Conservation (phyloP, 2,329 filamentous ascomycete genomes). For the Didymella glomerata region DNA sequence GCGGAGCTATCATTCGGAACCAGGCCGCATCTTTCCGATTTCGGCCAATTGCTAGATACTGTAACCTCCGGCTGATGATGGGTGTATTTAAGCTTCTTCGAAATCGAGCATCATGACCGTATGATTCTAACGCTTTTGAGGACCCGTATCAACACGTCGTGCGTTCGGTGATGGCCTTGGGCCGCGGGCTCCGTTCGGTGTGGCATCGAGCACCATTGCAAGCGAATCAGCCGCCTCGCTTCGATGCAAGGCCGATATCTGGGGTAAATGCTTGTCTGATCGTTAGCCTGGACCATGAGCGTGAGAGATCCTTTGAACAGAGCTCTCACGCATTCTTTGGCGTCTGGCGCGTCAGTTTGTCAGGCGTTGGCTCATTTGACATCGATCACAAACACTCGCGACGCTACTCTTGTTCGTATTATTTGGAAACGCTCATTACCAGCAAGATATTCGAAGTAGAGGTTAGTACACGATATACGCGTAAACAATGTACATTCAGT, state of each 20-base stretch:
- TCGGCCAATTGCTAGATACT: background rate
- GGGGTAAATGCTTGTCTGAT: conserved; percentile 1
- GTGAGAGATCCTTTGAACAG: background rate
- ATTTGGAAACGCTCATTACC: no score
- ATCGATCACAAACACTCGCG: background rate
- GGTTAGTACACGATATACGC: no score
- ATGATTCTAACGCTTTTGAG: background rate
- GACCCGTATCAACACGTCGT: background rate
- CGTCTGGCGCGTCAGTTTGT: background rate
- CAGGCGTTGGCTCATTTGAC: background rate
- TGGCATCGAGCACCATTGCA: background rate
- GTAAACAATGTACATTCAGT: background rate
- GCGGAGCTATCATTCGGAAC: conserved; percentile 6
- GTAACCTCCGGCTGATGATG: background rate
- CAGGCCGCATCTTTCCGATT: background rate
- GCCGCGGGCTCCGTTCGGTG: conserved; percentile 6
- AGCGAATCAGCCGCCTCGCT: conserved; percentile 2
- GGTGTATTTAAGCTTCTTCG: background rate
- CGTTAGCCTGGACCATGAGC: background rate
- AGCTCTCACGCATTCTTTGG: background rate
- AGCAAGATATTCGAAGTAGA: no score
- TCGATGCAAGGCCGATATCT: background rate
- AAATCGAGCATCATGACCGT: background rate
- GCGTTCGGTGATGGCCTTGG: background rate
- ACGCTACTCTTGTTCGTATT: background rate